Conservation (phyloP, 306 rosid genomes). For the Glycyrrhiza uralensis region DNA sequence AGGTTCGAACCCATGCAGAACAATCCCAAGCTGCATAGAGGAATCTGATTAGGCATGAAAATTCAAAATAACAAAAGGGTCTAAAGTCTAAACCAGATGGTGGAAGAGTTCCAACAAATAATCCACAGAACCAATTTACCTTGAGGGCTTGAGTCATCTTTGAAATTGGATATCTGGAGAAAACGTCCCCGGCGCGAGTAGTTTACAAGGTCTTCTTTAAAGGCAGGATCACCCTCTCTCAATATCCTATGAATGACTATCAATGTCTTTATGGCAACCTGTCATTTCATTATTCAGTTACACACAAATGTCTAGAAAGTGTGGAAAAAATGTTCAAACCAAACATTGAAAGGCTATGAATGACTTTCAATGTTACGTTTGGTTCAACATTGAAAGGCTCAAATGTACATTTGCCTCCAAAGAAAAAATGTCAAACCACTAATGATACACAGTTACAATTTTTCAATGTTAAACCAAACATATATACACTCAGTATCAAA, state of each 20-base stretch:
- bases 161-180: conserved; percentile 85
- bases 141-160: conserved; percentile 81
- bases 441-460: too few relatives aligned
- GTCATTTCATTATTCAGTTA: conserved; percentile 22
- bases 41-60: conserved; percentile 25
- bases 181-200: conserved; percentile 60
- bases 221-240: conserved; percentile 91
- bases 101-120: not conserved
- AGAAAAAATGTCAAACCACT: not conserved
- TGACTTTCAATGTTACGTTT: too few relatives aligned
- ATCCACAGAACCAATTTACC: conserved; percentile 42
- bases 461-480: not conserved
- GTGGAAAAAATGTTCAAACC: not conserved
- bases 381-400: too few relatives aligned
- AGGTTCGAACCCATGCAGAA: conserved; percentile 87
- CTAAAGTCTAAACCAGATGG: conserved; percentile 11
- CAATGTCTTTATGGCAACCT: conserved; percentile 97
- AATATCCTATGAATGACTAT: conserved; percentile 86
- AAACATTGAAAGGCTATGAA: too few relatives aligned
- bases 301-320: not conserved
- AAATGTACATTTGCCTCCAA: too few relatives aligned
- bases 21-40: conserved; percentile 91
- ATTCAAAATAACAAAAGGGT: not conserved
- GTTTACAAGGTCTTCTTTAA: conserved; percentile 71
- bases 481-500: not conserved